A percentile compares a stretch with the other conserved stretches of the same genome.
These are phyloP conservation scores for Eleusine coracana DNA, from an alignment of 176 grass and related monocot genomes.

Conservation along the genomic window DNA sequence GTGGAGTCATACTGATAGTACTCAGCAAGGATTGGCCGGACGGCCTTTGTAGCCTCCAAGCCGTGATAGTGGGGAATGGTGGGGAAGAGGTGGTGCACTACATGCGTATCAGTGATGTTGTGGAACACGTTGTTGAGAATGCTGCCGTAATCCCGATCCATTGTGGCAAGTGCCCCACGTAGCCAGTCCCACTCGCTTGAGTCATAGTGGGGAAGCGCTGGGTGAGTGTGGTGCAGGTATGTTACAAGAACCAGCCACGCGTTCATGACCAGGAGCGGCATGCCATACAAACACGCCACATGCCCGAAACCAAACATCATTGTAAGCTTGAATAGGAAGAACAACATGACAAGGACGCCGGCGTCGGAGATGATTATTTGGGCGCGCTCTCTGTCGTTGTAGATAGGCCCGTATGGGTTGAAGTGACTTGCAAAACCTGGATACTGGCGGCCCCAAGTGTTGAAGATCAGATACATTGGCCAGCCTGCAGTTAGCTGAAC, in stretches of 20 bases:
- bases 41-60: conserved; percentile 88
- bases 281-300: conserved; percentile 61
- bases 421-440: conserved; percentile 89
- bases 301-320: conserved; percentile 66
- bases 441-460: conserved; percentile 83
- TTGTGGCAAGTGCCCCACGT: too few species aligned
- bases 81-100: conserved; percentile 94
- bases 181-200: conserved; percentile 78
- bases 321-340: conserved; percentile 48
- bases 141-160: conserved; percentile 82
- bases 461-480: conserved; percentile 83
- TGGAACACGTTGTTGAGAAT: conserved; percentile 90
- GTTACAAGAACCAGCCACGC: conserved; percentile 84
- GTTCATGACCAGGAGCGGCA: conserved; percentile 86
- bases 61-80: conserved; percentile 98
- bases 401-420: conserved; percentile 81
- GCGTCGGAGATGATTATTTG: conserved; percentile 85
- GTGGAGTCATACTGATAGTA: conserved; percentile 90
- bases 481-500: conserved; percentile 83
- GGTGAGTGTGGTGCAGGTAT: conserved; percentile 93
- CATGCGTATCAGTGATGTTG: conserved; percentile 95
- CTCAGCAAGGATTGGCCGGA: conserved; percentile 76
- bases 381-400: conserved; percentile 64
- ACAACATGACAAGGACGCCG: conserved; percentile 40
- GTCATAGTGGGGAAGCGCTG: conserved; percentile 85